Base-by-base conservation (phyloP, 495 filamentous ascomycete species). In the Hypoxylon crocopeplum region DNA sequence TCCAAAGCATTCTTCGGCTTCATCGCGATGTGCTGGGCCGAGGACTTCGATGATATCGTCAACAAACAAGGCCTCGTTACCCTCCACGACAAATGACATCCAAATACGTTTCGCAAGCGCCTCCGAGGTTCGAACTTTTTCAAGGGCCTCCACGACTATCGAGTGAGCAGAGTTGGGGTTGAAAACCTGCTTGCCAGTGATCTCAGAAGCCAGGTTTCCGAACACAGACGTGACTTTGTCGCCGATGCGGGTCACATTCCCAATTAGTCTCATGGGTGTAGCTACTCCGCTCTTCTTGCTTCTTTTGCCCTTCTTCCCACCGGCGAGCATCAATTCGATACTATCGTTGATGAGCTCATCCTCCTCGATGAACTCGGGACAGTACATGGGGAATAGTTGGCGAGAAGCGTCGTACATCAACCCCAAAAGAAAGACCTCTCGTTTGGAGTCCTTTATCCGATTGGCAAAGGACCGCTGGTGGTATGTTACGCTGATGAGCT, bases 61-160 rank as follows among this genome's bases (percentile, higher is more conserved):
- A 21, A 80, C 70, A 56, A 81, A 92, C 21, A 98, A 78, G 5
- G 88, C 76, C 33, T 96, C 88, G 34, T 86, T 85, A 38, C 90
- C 93, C 71, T 97, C 93, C 12, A 92, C 84, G 8, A 97, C 94
- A 69, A 97, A 97, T 1, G 92, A 96, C 91, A 97, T 96, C 94
- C 94, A 98, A 54, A 98, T 85, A 69, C 94, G 87, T 59, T 85
- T 87, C 5, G 92, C 94, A 56, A 98, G 75, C 20, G 93, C 94
- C 74, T 97, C 93, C 2, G 92, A 88, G 17, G 88, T 89, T 32
- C 80, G 78, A 33, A 84, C 85, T 64, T 89, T 92, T 68, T 96
- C 93, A 47, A 98, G 79, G 2, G 93, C 94, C 62, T 95, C 84
- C 7, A 95, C 78, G 3, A 97, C 91, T 40, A 96, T 84, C 1